Base-by-base conservation (phyloP, 768 basidiomycete species). In the Suillus luteus region DNA sequence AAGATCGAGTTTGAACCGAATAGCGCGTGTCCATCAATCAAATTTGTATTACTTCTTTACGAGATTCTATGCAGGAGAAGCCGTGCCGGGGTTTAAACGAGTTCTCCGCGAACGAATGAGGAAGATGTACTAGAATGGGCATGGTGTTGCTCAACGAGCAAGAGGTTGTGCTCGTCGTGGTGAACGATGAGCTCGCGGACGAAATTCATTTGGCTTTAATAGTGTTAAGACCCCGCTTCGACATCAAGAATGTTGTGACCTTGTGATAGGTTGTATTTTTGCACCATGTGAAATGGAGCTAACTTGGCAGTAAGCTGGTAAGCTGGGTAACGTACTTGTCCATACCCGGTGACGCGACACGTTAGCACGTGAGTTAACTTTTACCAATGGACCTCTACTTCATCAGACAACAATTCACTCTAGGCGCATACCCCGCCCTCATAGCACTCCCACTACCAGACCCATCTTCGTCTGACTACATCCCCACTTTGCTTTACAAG, bases 351-450 rank as follows among this genome's bases (percentile, higher is more conserved):
- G 33, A 35, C 33, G 33, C 33, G 33, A 35, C 33, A 7, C 8
- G 33, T 6, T 35, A 8, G 33, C 33, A 52, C 51, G 51, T 52
- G 51, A 52, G 27, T 51, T 51, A n/a, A 57, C 37, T 40, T 57
- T 17, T 4, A 52, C 27, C 27, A 51, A 51, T 8, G 24, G 80
- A 87, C 61, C 76, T 91, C 5, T 91, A 89, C 74, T 83, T 86
- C 67, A 77, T 88, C 75, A 88, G 86, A 73, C 87, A 92, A 65
- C 90, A 90, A 68, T 94, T 93, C 72, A 82, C 85, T 41, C 85
- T 93, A 27, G 89, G 90, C 60, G 89, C 91, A 48, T 92, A 87
- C 76, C 85, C 85, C 70, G 71, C 85, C n/a, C 78, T 93, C 59
- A 76, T 83, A 46, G 78, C 81, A 58, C 71, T 85, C 59, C 68